These are phyloP conservation scores for Oidium heveae DNA, from an alignment of 2,329 filamentous ascomycete genomes.

Conservation along the genomic window DNA sequence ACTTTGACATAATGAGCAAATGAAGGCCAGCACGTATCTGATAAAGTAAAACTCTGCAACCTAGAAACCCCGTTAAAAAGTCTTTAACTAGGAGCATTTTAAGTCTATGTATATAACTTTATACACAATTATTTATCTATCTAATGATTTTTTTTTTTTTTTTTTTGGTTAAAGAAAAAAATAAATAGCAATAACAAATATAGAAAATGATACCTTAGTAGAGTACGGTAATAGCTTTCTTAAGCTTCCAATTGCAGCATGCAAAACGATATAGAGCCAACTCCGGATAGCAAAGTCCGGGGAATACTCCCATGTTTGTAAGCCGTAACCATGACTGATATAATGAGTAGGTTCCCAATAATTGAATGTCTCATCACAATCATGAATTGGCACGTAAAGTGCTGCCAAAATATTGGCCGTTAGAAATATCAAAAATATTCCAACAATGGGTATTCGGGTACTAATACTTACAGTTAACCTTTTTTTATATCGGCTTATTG, in stretches of 20 bases:
- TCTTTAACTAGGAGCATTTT: too few species aligned
- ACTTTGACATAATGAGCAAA: conserved; percentile 63
- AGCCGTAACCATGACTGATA: conserved; percentile 68
- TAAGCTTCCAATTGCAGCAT: conserved; percentile 46
- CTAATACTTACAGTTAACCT: too few species aligned
- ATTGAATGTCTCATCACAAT: conserved; percentile 97
- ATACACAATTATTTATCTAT: too few species aligned
- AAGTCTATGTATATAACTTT: too few species aligned
- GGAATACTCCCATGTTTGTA: conserved; percentile 98
- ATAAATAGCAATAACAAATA: not conserved
- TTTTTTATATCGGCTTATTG: too few species aligned
- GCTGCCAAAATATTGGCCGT: conserved; percentile 52
- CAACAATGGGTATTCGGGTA: conserved; percentile 5
- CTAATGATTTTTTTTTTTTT: too few species aligned
- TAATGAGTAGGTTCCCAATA: conserved; percentile 98
- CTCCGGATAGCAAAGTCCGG: conserved; percentile 85
- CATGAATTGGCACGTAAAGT: conserved; percentile 70
- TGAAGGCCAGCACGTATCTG: conserved; percentile 45
- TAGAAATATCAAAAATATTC: conserved; percentile 61
- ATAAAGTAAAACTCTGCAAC: conserved; percentile 68
- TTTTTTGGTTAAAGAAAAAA: conserved; percentile 1
- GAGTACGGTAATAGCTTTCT: conserved; percentile 36
- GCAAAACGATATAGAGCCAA: conserved; percentile 70
- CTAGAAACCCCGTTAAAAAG: conserved; percentile 11
- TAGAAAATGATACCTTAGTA: conserved; percentile 22